These are phyloP conservation scores for Lecanicillium sp. DNA, from an alignment of 2,329 filamentous ascomycete genomes.

Conservation along the genomic window DNA sequence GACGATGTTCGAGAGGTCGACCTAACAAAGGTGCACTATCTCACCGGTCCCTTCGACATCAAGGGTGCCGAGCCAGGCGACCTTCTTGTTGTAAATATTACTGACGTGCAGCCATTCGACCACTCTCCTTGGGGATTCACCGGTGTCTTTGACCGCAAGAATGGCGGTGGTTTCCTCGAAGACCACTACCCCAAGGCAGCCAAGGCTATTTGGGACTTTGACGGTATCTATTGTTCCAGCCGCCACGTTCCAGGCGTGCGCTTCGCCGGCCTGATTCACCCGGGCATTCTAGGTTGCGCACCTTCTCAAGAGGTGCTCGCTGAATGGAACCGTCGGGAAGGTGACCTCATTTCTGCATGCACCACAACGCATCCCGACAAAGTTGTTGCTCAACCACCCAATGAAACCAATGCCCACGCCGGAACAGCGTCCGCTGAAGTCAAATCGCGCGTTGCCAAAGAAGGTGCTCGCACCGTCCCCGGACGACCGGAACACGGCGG, in stretches of 20 bases:
- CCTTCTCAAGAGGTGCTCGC: constrained; percentile 70
- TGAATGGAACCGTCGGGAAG: constrained; percentile 79
- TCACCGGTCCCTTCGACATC: constrained; percentile 83
- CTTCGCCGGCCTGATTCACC: constrained; percentile 84
- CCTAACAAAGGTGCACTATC: constrained; percentile 75
- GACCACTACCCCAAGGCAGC: constrained; percentile 74
- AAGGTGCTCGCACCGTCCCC: constrained; percentile 80
- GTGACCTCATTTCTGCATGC: constrained; percentile 60
- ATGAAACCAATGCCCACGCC: constrained; percentile 63
- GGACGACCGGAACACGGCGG: constrained; percentile 81
- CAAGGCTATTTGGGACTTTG: constrained; percentile 53
- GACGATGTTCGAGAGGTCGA: constrained; percentile 82
- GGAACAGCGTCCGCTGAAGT: constrained; percentile 52
- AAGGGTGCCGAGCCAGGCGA: constrained; percentile 80
- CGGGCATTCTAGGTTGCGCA: constrained; percentile 83
- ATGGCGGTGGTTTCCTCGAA: constrained; percentile 84
- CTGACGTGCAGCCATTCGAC: constrained; percentile 83
- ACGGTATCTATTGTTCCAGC: constrained; percentile 63
- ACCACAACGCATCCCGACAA: constrained; percentile 47
- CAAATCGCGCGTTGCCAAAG: constrained; percentile 59
- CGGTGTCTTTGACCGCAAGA: constrained; percentile 68
- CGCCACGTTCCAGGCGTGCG: constrained; percentile 81
- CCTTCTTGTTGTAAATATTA: constrained; percentile 78
- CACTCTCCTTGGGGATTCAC: constrained; percentile 88
- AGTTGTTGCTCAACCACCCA: constrained; percentile 69